Conservation (phyloP, 2,329 filamentous ascomycete species). For the Calonectria pseudoreteaudii region DNA sequence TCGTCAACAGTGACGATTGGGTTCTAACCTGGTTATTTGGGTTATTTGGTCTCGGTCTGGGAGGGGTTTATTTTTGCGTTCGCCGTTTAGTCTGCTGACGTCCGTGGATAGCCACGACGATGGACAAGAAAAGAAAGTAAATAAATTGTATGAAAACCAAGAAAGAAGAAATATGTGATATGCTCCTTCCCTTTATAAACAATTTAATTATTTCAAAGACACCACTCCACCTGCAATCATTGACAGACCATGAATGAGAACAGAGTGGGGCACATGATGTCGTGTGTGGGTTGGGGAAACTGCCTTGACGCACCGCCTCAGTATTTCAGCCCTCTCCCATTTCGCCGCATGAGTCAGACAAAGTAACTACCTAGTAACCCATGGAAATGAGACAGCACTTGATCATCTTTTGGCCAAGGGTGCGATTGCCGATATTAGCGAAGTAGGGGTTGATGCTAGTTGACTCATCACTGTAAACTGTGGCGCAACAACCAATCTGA, state of each 20-base stretch:
- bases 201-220: background rate
- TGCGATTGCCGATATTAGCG: background rate
- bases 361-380: background rate
- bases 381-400: background rate
- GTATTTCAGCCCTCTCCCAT: background rate
- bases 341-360: conserved; percentile 33
- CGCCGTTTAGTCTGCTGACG: conserved; percentile 15
- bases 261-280: conserved; percentile 17
- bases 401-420: background rate
- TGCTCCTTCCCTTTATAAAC: background rate
- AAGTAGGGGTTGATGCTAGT: background rate
- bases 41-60: background rate
- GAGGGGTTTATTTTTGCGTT: conserved; percentile 12
- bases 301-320: conserved; percentile 44
- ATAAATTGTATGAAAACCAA: background rate
- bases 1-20: background rate
- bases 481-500: background rate
- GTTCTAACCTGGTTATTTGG: background rate
- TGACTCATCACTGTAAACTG: background rate
- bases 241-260: conserved; percentile 1
- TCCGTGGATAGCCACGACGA: background rate
- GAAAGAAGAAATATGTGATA: background rate
- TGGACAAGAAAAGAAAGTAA: background rate
- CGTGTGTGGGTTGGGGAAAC: conserved; percentile 33
- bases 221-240: background rate